Evolutionary conservation across 768 basidiomycete species (phyloP).

Genomic region (Lactifluus subvellereus): DNA sequence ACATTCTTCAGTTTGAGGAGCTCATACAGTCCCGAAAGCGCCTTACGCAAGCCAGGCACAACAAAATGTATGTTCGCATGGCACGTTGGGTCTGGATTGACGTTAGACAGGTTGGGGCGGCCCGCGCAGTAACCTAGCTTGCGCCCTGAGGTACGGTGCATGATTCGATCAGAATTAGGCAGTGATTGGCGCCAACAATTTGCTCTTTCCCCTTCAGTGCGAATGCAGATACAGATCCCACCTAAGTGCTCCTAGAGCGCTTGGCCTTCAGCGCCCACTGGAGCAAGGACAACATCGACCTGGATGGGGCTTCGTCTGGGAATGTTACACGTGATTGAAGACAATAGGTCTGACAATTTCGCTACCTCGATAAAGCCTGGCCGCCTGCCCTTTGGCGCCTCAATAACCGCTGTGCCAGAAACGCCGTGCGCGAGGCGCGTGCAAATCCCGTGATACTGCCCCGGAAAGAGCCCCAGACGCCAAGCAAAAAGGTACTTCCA

Average conservation of each 20-base stretch:
- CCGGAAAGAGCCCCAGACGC: slow-evolving; percentile 2
- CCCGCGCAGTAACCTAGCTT: background rate
- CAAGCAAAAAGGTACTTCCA: background rate
- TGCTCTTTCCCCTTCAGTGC: background rate
- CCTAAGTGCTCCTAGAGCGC: background rate
- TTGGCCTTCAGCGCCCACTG: background rate
- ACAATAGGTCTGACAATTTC: background rate
- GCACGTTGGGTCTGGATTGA: background rate
- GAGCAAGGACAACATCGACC: background rate
- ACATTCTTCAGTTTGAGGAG: background rate
- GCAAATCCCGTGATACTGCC: slow-evolving; percentile 7
- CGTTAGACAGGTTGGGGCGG: background rate
- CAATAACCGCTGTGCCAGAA: background rate
- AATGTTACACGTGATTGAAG: background rate
- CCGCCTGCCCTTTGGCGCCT: background rate
- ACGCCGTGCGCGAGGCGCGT: slow-evolving; percentile 1
- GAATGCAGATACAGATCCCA: background rate
- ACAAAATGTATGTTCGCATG: background rate
- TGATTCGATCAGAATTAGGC: slow-evolving; percentile 6
- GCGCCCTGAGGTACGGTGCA: background rate
- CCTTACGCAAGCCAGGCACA: background rate
- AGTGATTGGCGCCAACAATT: slow-evolving; percentile 3
- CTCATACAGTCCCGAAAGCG: background rate
- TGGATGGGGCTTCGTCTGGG: no score
- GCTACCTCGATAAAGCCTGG: no score